These are phyloP conservation scores for Fusarium ambrosium DNA, from an alignment of 2,329 filamentous ascomycete genomes.

Conservation along the genomic window DNA sequence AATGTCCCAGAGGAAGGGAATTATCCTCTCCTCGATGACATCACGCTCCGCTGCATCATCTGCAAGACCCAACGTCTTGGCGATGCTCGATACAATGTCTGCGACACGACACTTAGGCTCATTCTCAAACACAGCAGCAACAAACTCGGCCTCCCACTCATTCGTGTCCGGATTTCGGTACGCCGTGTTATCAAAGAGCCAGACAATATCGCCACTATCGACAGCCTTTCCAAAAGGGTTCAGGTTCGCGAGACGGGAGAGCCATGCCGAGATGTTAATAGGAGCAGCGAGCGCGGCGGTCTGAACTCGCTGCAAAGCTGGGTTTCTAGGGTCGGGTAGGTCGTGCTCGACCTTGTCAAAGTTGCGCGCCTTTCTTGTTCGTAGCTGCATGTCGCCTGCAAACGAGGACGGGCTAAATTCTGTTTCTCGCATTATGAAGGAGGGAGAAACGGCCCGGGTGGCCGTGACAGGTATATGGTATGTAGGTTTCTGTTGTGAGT, in stretches of 20 bases:
- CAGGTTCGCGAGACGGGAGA: slow-evolving; percentile 64
- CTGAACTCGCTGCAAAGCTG: slow-evolving; percentile 48
- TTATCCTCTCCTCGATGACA: slow-evolving; percentile 76
- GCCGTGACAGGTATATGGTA: slow-evolving; percentile 16
- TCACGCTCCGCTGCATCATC: slow-evolving; percentile 69
- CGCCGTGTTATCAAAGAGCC: slow-evolving; percentile 92
- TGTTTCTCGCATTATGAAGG: slow-evolving; percentile 44
- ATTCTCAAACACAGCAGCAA: slow-evolving; percentile 84
- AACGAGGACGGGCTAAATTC: slow-evolving; percentile 45
- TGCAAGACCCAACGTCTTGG: slow-evolving; percentile 75
- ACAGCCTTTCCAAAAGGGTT: slow-evolving; percentile 74
- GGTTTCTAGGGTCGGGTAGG: slow-evolving; percentile 55
- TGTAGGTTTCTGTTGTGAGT: slow-evolving; percentile 5
- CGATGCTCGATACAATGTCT: slow-evolving; percentile 77
- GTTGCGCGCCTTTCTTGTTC: slow-evolving; percentile 62
- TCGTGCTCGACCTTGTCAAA: slow-evolving; percentile 66
- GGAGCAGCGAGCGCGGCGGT: slow-evolving; percentile 50
- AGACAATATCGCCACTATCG: slow-evolving; percentile 78
- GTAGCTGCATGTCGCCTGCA: slow-evolving; percentile 62
- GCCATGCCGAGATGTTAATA: slow-evolving; percentile 42
- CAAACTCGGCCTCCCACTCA: slow-evolving; percentile 84
- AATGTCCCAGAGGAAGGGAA: slow-evolving; percentile 84
- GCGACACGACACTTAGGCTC: slow-evolving; percentile 76
- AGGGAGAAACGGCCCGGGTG: background rate
- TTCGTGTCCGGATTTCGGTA: slow-evolving; percentile 67